A percentile compares a stretch with the other conserved stretches of the same genome.
Conservation (phyloP, 2,329 filamentous ascomycete species). For the Whalleya microplaca region DNA sequence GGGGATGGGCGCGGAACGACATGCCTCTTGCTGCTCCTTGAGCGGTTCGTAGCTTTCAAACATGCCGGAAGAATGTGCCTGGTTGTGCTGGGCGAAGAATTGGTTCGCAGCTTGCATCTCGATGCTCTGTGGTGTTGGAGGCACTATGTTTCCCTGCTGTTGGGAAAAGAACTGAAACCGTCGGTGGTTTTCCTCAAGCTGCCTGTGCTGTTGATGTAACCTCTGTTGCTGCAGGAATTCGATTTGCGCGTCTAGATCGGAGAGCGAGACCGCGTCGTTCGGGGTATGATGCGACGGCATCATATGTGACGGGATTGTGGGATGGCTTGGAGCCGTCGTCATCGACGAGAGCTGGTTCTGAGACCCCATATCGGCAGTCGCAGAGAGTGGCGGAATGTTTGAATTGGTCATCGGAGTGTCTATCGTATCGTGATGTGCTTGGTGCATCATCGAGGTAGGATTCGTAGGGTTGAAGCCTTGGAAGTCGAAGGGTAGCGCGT, state of each 20-base stretch:
- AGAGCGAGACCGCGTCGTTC: slow-evolving; percentile 51
- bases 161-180: slow-evolving; percentile 53
- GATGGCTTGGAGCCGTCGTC: slow-evolving; percentile 49
- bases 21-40: slow-evolving; percentile 71
- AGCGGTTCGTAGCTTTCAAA: slow-evolving; percentile 69
- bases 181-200: slow-evolving; percentile 60
- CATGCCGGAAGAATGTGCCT: slow-evolving; percentile 60
- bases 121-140: slow-evolving; percentile 80
- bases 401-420: slow-evolving; percentile 56
- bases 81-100: slow-evolving; percentile 63
- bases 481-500: slow-evolving; percentile 64
- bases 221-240: slow-evolving; percentile 68
- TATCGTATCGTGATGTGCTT: slow-evolving; percentile 44
- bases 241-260: slow-evolving; percentile 67
- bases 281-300: slow-evolving; percentile 50
- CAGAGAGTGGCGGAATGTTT: slow-evolving; percentile 43
- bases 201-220: slow-evolving; percentile 62
- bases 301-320: slow-evolving; percentile 51
- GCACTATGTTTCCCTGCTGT: slow-evolving; percentile 63
- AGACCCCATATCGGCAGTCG: slow-evolving; percentile 42
- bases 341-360: slow-evolving; percentile 54
- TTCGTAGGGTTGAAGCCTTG: slow-evolving; percentile 52
- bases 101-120: slow-evolving; percentile 70
- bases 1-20: slow-evolving; percentile 32
- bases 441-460: slow-evolving; percentile 45